These are phyloP conservation scores for Penicillium italicum DNA, from an alignment of 2,329 filamentous ascomycete species.

Conservation along the genomic window DNA sequence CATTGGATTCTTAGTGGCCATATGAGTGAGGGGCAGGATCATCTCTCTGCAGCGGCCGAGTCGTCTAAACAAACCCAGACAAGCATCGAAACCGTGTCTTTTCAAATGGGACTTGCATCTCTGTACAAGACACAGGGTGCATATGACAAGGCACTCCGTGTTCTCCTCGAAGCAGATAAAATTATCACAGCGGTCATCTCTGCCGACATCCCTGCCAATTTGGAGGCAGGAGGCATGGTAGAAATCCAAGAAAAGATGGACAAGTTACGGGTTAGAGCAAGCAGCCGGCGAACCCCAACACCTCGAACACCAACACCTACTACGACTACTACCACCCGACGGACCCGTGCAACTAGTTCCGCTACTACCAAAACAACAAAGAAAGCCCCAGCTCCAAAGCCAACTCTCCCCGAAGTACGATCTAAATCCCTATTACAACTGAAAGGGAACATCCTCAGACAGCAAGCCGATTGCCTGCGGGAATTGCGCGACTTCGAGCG, in stretches of 20 bases:
- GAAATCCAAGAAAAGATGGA: slow-evolving; percentile 44
- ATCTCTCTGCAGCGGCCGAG: slow-evolving; percentile 56
- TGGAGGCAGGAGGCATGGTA: slow-evolving; percentile 30
- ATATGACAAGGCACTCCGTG: slow-evolving; percentile 47
- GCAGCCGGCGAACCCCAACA: slow-evolving; percentile 24
- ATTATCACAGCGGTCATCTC: slow-evolving; percentile 43
- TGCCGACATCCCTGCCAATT: slow-evolving; percentile 29
- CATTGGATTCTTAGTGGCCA: slow-evolving; percentile 51
- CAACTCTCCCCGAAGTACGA: slow-evolving; percentile 27
- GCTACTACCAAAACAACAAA: slow-evolving; percentile 22
- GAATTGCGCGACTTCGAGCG: slow-evolving; percentile 52
- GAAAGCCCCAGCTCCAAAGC: slow-evolving; percentile 16
- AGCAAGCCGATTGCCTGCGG: slow-evolving; percentile 50
- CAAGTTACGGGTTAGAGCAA: slow-evolving; percentile 37
- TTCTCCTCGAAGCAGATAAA: slow-evolving; percentile 49
- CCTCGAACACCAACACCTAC: slow-evolving; percentile 24
- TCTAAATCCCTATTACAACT: slow-evolving; percentile 43
- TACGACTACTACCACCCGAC: slow-evolving; percentile 24
- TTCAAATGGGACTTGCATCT: slow-evolving; percentile 43
- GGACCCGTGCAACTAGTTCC: slow-evolving; percentile 31
- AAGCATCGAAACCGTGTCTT: slow-evolving; percentile 52
- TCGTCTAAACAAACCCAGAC: slow-evolving; percentile 50
- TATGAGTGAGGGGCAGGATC: slow-evolving; percentile 51
- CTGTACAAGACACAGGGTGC: slow-evolving; percentile 49
- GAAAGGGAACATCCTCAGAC: slow-evolving; percentile 49